phyloP scores from a whole-genome alignment of 2,329 filamentous ascomycete species.

The Sclerotinia glacialis region DNA sequence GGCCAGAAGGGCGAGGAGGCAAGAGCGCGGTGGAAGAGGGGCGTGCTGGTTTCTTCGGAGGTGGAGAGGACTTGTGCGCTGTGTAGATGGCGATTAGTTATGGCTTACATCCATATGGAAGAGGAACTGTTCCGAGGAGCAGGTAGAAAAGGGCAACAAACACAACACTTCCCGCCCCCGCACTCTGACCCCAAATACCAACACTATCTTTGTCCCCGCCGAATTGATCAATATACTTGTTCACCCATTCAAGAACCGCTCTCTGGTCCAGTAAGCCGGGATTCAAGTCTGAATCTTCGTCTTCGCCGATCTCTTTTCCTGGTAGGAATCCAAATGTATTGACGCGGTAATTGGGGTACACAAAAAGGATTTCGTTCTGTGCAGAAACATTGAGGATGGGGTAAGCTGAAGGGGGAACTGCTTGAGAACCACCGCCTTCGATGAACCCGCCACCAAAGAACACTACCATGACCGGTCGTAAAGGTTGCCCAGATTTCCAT shows the following conservation, averaged over 20 bases:
- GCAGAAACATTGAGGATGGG: constrained; percentile 55
- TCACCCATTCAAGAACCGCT: constrained; percentile 56
- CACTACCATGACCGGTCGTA: constrained; percentile 56
- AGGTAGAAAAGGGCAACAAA: constrained; percentile 7
- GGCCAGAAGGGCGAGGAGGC: constrained; percentile 53
- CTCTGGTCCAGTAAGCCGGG: constrained; percentile 62
- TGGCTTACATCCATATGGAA: neutral
- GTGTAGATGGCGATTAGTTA: neutral
- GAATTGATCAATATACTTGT: constrained; percentile 55
- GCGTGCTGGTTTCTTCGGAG: constrained; percentile 42
- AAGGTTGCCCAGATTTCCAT: constrained; percentile 46
- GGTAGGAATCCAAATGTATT: constrained; percentile 68
- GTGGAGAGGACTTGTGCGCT: constrained; percentile 51
- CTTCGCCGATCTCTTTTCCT: constrained; percentile 50
- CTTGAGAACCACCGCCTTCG: constrained; percentile 53
- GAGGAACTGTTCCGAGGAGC: neutral
- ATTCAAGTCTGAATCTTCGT: constrained; percentile 55
- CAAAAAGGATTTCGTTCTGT: constrained; percentile 51
- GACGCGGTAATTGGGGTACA: constrained; percentile 63
- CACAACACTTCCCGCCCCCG: constrained; percentile 53
- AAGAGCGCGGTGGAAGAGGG: constrained; percentile 51
- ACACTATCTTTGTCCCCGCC: constrained; percentile 57
- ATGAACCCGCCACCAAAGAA: constrained; percentile 63
- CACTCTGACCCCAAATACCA: constrained; percentile 59
- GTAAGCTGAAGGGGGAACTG: constrained; percentile 54